These are phyloP conservation scores for Leptodontidium sp. DNA, from an alignment of 2,329 filamentous ascomycete species.

Conservation along the genomic window DNA sequence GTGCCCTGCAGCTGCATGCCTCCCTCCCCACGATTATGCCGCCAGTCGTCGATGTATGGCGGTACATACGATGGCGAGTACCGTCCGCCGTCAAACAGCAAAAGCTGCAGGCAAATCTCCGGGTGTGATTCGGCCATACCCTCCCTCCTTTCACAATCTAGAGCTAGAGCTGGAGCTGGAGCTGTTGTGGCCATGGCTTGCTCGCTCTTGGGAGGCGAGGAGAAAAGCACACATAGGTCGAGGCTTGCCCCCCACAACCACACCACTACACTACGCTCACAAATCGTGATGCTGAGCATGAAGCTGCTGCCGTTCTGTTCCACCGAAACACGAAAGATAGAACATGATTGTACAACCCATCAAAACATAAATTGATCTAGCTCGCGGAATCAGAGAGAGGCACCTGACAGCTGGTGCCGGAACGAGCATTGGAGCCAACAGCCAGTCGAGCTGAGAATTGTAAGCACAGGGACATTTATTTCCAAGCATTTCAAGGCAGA, in stretches of 20 bases:
- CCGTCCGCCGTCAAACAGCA: not conserved
- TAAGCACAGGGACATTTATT: not conserved
- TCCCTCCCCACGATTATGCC: constrained; percentile 16
- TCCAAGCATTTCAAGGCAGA: constrained; percentile 18
- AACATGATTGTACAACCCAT: constrained; percentile 33
- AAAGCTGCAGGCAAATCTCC: not conserved
- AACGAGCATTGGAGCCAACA: constrained; percentile 16
- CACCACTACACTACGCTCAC: constrained; percentile 1
- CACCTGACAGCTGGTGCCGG: constrained; percentile 33
- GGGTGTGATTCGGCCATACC: not conserved
- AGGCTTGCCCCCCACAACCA: constrained; percentile 7
- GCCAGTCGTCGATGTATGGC: not conserved
- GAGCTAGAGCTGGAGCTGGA: not conserved
- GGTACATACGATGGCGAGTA: not conserved
- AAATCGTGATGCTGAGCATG: constrained; percentile 10
- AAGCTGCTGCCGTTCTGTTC: constrained; percentile 21
- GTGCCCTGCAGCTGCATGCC: constrained; percentile 6
- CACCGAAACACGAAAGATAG: constrained; percentile 27
- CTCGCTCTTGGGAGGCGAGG: not conserved
- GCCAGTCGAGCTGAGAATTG: constrained; percentile 2
- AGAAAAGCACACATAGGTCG: constrained; percentile 19
- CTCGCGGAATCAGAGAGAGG: constrained; percentile 28
- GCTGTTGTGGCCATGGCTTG: constrained; percentile 3
- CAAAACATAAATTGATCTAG: constrained; percentile 26
- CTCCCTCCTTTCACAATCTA: not conserved